These are phyloP conservation scores for Flaveria ramosissima DNA, from an alignment of 129 eudicot genomes.

Conservation along the genomic window DNA sequence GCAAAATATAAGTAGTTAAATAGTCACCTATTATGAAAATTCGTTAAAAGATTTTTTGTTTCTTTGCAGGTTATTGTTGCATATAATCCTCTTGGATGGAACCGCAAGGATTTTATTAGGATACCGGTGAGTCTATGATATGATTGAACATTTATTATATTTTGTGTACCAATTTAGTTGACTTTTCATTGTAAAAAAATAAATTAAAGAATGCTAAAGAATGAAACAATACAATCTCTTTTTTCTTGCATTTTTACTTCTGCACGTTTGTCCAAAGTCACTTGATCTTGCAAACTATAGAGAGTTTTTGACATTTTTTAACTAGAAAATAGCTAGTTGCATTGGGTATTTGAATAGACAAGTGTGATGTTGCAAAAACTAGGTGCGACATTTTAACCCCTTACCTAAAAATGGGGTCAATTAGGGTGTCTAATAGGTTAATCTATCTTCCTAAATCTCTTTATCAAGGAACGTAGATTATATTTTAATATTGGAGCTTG, in stretches of 20 bases:
- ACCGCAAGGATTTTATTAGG: slow-evolving; percentile 66
- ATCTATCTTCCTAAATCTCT: neutral
- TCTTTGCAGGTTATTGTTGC: slow-evolving; percentile 73
- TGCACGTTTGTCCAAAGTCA: neutral
- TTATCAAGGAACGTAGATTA: neutral
- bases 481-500: neutral
- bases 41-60: neutral
- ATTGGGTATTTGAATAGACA: neutral
- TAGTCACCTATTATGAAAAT: neutral
- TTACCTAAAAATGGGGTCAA: neutral
- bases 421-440: neutral
- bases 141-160: neutral
- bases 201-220: neutral
- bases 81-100: slow-evolving; percentile 95
- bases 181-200: neutral
- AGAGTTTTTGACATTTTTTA: neutral
- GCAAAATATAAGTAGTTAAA: slow-evolving; percentile 5
- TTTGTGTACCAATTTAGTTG: neutral
- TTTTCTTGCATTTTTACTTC: neutral
- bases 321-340: neutral
- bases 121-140: slow-evolving; percentile 64
- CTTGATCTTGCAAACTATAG: no score
- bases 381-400: neutral
- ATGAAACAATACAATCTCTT: neutral
- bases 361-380: neutral